Base-by-base conservation (phyloP, 345 rosid species). In the Lepidium didymum region DNA sequence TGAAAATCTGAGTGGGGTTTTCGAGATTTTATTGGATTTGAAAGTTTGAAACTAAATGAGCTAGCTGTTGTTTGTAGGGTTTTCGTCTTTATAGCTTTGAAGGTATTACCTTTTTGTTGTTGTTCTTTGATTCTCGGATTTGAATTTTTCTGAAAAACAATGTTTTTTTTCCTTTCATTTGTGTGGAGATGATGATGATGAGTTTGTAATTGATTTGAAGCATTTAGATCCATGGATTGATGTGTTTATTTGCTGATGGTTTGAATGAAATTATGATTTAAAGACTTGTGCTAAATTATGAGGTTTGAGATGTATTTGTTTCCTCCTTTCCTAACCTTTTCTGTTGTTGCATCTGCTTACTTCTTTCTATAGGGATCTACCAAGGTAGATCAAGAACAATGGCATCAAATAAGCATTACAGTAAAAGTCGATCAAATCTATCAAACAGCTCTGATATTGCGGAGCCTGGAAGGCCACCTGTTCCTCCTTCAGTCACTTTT, bases 401-500 rank as follows among this genome's bases (percentile, higher is more conserved):
- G 97, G 81, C 97, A 11, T 87, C 96, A 2, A 36, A 74, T 37
- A 88, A 42, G 38, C 85, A 83, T 15, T 93, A 84, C 72, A 81
- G 72, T 73, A 79, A 62, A 5, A 88, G 80, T 68, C 78, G 81
- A 55, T 90, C 97, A 6, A 80, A 78, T 49, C 68, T 90, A 55
- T 88, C 98, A 2, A 51, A 61, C 21, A 81, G 57, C 70, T 84
- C 96, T 29, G 98, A 90, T 77, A 77, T 82, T 41, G 49, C 71
- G 6, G 97, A 93, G 11, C 70, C 79, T 12, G 78, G 75, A 53
- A 85, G 83, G 71, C 88, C 94, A 68, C 86, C 87, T 2, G 56
- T 80, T 64, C 88, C 89, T 69, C 78, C 84, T 36, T 64, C 85
- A 0, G 94, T 90, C 68, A 84, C 82, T 37, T 93, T 88, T 74